Base-by-base conservation (phyloP, 2,329 filamentous ascomycete species). In the Capronia coronata region DNA sequence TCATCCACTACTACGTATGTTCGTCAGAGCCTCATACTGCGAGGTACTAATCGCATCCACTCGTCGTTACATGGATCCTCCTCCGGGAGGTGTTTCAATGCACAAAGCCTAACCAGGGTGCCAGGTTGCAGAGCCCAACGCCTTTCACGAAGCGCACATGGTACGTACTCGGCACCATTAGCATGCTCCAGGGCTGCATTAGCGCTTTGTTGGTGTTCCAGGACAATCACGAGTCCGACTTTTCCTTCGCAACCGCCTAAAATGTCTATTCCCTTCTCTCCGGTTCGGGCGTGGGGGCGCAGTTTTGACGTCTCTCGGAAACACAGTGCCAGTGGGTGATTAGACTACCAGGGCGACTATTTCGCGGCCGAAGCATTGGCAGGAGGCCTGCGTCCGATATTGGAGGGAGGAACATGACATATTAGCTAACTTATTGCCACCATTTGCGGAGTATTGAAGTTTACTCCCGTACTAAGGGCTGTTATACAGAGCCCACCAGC, bases 41-140 rank as follows among this genome's bases (percentile, higher is more conserved):
- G n/a, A n/a, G n/a, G n/a, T n/a, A n/a, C n/a, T n/a, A n/a, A n/a
- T n/a, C n/a, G n/a, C 25, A 27, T 10, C 25, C 38, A 27, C 38
- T 25, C n/a, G 8, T 4, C 19, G 37, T 41, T 14, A 41, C 38
- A 41, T 8, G 11, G n/a, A 22, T 8, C 9, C 13, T 11, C 37
- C 19, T 40, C 21, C n/a, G 38, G 38, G 19, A 21, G 13, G 18
- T 41, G 38, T 41, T 41, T 41, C 38, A 19, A 41, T 16, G 38
- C 38, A 19, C 5, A 25, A 8, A 41, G 38, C 21, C 38, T 41
- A 22, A 14, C 19, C 5, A 27, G 29, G 7, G 29, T 3, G 7
- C n/a, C 29, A 32, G 29, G 11, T 9, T 32, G 13, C 29, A 32
- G 29, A 27, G 25, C 25, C 10, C 6, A 5, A 27, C 6, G 25